Percentiles rank a stretch among this genome's conserved stretches.
These are phyloP conservation scores for Venturia oleaginea DNA, from an alignment of 2,329 filamentous ascomycete genomes.

Conservation along the genomic window DNA sequence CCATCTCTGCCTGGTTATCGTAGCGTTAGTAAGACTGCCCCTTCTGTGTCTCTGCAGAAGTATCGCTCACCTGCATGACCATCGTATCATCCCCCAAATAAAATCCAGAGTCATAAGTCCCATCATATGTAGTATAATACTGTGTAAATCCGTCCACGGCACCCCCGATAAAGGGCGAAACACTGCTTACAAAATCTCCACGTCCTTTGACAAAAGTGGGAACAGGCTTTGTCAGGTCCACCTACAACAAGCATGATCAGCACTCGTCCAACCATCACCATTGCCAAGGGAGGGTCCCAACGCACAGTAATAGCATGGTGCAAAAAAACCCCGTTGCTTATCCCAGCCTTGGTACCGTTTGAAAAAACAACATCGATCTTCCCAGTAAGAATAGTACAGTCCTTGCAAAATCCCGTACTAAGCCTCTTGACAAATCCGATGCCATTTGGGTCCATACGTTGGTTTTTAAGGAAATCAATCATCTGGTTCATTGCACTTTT, in stretches of 20 bases:
- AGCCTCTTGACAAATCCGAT: background rate
- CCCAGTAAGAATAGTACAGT: conserved; percentile 7
- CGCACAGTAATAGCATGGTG: conserved; percentile 8
- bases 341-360: conserved; percentile 7
- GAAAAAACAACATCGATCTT: conserved; percentile 6
- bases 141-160: conserved; percentile 11
- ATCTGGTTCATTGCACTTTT: background rate
- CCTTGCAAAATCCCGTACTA: conserved; percentile 5
- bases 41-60: background rate
- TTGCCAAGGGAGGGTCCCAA: background rate
- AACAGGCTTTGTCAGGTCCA: background rate
- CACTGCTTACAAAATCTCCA: background rate
- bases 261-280: background rate
- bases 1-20: background rate
- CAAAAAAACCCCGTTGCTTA: conserved; percentile 6
- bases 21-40: background rate
- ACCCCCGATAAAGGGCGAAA: conserved; percentile 5
- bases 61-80: conserved; percentile 3
- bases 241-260: background rate
- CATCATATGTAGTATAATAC: conserved; percentile 10
- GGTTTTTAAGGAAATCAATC: background rate
- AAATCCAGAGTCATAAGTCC: background rate
- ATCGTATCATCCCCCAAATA: conserved; percentile 4
- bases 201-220: background rate
- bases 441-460: conserved; percentile 12